Conservation (phyloP, 306 rosid genomes). For the Oxytropis ochrocephala region DNA sequence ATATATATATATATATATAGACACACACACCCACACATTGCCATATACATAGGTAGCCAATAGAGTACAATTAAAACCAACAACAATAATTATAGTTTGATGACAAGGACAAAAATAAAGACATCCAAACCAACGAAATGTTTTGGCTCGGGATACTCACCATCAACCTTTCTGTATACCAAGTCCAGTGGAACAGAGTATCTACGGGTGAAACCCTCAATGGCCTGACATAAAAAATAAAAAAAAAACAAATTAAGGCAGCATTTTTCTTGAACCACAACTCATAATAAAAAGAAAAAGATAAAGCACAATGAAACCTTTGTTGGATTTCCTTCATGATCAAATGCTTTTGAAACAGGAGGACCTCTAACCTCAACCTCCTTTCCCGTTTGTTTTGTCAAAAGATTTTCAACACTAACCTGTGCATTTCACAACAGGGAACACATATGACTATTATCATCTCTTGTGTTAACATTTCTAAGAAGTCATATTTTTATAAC, state of each 20-base stretch:
- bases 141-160: slow-evolving; percentile 44
- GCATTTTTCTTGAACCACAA: neutral
- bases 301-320: slow-evolving; percentile 50
- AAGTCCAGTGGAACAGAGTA: slow-evolving; percentile 64
- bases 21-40: neutral
- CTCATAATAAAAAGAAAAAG: neutral
- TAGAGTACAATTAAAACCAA: neutral
- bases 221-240: slow-evolving; percentile 58
- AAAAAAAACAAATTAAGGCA: slow-evolving; percentile 22
- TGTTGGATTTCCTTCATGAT: slow-evolving; percentile 73
- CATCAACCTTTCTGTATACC: slow-evolving; percentile 62
- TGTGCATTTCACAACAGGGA: slow-evolving; percentile 24
- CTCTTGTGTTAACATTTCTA: neutral
- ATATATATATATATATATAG: neutral
- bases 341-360: slow-evolving; percentile 88
- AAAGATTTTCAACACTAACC: slow-evolving; percentile 67
- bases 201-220: slow-evolving; percentile 79
- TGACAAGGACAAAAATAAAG: neutral
- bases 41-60: neutral
- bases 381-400: slow-evolving; percentile 56
- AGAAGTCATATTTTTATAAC: neutral
- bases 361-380: slow-evolving; percentile 95
- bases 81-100: neutral
- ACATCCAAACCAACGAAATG: neutral
- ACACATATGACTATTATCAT: neutral